A percentile compares a stretch with the other conserved stretches of the same genome.
Conservation (phyloP, 306 rosid genomes). For the Dryas octopetala region DNA sequence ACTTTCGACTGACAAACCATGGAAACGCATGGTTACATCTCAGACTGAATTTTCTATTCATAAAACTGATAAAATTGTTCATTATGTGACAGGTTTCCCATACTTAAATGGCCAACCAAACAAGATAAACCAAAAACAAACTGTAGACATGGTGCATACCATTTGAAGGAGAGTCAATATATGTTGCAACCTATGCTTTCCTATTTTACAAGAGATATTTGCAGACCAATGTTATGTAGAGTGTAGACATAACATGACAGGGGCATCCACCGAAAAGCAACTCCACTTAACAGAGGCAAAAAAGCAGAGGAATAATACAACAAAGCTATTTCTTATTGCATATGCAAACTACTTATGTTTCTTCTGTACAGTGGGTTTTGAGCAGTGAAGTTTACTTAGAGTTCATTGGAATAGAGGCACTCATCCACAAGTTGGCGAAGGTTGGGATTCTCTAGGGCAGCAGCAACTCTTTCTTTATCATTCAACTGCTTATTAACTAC, state of each 20-base stretch:
- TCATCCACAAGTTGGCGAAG: slow-evolving; percentile 95
- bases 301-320: not conserved
- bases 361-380: slow-evolving; percentile 32
- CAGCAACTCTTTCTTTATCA: slow-evolving; percentile 94
- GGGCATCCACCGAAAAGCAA: not conserved
- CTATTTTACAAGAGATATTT: not conserved
- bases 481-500: slow-evolving; percentile 93
- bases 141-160: not conserved
- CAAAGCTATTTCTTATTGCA: slow-evolving; percentile 28
- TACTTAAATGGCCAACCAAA: not conserved
- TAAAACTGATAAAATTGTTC: not conserved
- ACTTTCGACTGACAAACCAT: not conserved
- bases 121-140: not conserved
- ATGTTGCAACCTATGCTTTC: slow-evolving; percentile 5
- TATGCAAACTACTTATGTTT: slow-evolving; percentile 13
- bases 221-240: not conserved
- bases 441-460: slow-evolving; percentile 96
- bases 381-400: slow-evolving; percentile 33
- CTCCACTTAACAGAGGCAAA: not conserved
- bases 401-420: slow-evolving; percentile 84
- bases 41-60: not conserved
- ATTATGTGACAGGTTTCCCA: not conserved
- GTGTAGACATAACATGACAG: not conserved
- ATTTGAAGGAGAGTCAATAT: not conserved
- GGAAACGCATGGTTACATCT: not conserved